Base-by-base conservation (phyloP, 75 land plant species). In the Azolla pinnata region DNA sequence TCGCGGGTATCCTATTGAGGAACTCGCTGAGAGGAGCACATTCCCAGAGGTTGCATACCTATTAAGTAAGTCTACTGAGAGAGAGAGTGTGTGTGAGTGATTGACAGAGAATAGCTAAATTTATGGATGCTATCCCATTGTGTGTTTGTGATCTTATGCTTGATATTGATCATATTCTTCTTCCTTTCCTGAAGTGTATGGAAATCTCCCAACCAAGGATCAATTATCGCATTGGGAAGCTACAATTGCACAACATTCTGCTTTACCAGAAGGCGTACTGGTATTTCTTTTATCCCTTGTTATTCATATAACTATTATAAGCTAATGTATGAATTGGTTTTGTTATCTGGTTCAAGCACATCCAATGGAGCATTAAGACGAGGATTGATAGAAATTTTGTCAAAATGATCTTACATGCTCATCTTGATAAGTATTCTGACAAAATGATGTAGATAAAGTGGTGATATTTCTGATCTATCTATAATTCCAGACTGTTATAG, bases 1-100 rank as follows among this genome's bases (percentile, higher is more conserved):
- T 30, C 49, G 65, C 29, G 65, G 65, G 5, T 63, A 95, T 69
- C 99, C 99, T 0, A 95, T 95, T 46, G 96, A 95, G 67, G 99
- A 89, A 57, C 73, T 95, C 57, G 99, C 99, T 35, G 90, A 95
- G 64, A 78, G 78, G 45, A 89, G 96, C 57, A 63, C 49, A 20
- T 63, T 20, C 18, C 31, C 29, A 30, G 65, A 63, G 31, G 65
- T 63, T 16, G 65, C 65, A 1, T 63, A 49, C 31, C 54, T 63
- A 5, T 29, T 63, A 17, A 63, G 65, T 63, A 63, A 63, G 65
- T 63, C 9, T 27, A 50, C 18, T 9, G 5, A 8, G 16, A 2
- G 2, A 2, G 1, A 3, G 3, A 29, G 1, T 29, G 2, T 23
- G n/a, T n/a, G n/a, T n/a, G n/a, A n/a, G n/a, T n/a, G n/a, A n/a